Percentiles rank a stretch among this genome's conserved stretches.
These are phyloP conservation scores for Huntiella moniliformis DNA, from an alignment of 2,329 filamentous ascomycete species.

Conservation along the genomic window DNA sequence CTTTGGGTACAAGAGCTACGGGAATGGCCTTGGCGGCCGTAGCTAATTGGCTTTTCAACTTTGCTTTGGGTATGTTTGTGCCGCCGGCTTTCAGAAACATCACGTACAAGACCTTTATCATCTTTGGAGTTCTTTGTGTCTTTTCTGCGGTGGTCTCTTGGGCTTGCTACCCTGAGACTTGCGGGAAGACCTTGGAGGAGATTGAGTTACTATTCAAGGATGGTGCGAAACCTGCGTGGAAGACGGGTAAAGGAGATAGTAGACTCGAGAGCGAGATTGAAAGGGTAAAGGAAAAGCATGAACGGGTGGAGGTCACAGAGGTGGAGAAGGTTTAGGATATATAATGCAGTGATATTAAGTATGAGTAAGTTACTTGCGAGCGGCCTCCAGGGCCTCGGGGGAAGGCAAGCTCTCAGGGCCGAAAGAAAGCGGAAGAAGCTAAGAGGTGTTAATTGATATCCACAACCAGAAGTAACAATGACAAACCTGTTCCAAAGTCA, in stretches of 20 bases:
- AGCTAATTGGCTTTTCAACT: slow-evolving; percentile 26
- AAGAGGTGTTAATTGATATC: background rate
- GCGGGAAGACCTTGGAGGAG: slow-evolving; percentile 25
- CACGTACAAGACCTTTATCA: slow-evolving; percentile 18
- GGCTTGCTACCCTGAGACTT: slow-evolving; percentile 24
- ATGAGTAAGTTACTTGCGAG: background rate
- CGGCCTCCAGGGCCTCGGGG: slow-evolving; percentile 3
- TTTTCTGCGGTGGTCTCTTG: slow-evolving; percentile 25
- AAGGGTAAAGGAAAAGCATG: slow-evolving; percentile 13
- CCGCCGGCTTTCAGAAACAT: slow-evolving; percentile 22
- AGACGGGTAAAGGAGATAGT: slow-evolving; percentile 19
- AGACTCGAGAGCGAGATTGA: slow-evolving; percentile 16
- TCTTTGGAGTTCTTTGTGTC: slow-evolving; percentile 24
- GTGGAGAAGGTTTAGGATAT: background rate
- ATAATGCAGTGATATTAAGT: background rate
- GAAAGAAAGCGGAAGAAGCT: slow-evolving; percentile 52
- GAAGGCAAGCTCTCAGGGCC: slow-evolving; percentile 39
- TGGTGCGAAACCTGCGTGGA: slow-evolving; percentile 21
- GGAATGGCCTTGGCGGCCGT: slow-evolving; percentile 39
- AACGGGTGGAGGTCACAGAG: slow-evolving; percentile 9
- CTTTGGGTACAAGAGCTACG: slow-evolving; percentile 38
- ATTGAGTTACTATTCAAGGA: slow-evolving; percentile 20
- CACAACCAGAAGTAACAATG: background rate
- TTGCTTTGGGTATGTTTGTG: slow-evolving; percentile 22
- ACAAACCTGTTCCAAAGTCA: slow-evolving; percentile 47